Conservation (phyloP, 2,329 filamentous ascomycete species). For the Fusarium chuoi region DNA sequence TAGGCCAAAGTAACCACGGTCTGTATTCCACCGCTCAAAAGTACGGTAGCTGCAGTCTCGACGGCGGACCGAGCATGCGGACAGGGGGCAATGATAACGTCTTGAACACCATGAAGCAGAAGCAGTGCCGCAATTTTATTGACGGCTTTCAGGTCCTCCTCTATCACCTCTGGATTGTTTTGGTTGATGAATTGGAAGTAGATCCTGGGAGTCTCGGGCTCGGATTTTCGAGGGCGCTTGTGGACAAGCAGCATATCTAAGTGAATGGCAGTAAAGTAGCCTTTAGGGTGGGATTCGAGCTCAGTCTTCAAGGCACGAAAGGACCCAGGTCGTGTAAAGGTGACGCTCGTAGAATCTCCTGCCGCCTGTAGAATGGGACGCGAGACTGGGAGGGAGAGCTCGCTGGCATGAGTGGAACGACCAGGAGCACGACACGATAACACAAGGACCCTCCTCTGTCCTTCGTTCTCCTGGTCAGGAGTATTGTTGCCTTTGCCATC, state of each 20-base stretch:
- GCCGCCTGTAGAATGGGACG: neutral
- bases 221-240: neutral
- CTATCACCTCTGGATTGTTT: neutral
- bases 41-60: neutral
- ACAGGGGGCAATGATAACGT: neutral
- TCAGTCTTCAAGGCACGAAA: neutral
- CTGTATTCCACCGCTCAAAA: neutral
- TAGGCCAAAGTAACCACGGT: neutral
- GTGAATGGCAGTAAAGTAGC: neutral
- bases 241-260: neutral
- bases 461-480: neutral
- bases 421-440: neutral
- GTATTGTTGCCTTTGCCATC: accelerated
- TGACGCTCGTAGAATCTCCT: neutral
- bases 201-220: neutral
- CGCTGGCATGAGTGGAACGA: neutral
- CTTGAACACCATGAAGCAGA: neutral
- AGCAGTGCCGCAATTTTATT: neutral
- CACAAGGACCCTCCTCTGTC: neutral
- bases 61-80: neutral
- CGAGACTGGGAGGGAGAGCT: neutral
- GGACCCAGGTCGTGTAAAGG: neutral
- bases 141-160: neutral
- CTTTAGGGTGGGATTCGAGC: neutral
- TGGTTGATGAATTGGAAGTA: neutral